A percentile compares a stretch with the other conserved stretches of the same genome.
Evolutionary conservation across 2,329 filamentous ascomycete species (phyloP).

Genomic region (Monilinia aucupariae): DNA sequence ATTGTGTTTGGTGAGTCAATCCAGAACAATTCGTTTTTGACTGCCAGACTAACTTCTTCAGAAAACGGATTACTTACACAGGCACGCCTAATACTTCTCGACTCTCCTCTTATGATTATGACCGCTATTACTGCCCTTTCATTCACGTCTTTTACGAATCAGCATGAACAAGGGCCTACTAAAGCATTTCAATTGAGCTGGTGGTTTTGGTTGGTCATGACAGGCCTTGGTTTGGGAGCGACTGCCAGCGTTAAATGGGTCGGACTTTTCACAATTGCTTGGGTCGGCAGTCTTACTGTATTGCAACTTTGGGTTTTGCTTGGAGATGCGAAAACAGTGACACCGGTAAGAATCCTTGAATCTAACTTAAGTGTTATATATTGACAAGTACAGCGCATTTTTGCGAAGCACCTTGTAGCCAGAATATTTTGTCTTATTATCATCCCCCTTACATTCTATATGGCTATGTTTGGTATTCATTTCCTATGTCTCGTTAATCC

Average conservation of each 20-base stretch:
- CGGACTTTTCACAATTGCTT: slow-evolving; percentile 95
- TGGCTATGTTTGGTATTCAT: slow-evolving; percentile 96
- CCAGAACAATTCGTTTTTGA: not conserved
- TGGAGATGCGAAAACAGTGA: slow-evolving; percentile 81
- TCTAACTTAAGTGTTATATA: slow-evolving; percentile 1
- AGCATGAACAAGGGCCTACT: slow-evolving; percentile 85
- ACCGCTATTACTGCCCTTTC: slow-evolving; percentile 87
- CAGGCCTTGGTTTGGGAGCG: slow-evolving; percentile 79
- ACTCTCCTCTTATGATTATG: slow-evolving; percentile 88
- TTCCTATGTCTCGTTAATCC: slow-evolving; percentile 91
- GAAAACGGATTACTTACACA: slow-evolving; percentile 96
- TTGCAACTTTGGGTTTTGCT: slow-evolving; percentile 94
- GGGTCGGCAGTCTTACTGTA: slow-evolving; percentile 87
- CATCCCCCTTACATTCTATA: slow-evolving; percentile 84
- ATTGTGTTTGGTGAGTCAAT: slow-evolving; percentile 74
- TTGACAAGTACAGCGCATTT: slow-evolving; percentile 55
- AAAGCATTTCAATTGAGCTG: slow-evolving; percentile 84
- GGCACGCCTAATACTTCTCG: slow-evolving; percentile 89
- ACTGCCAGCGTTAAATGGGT: slow-evolving; percentile 99
- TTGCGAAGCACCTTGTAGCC: slow-evolving; percentile 91
- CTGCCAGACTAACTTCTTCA: slow-evolving; percentile 38
- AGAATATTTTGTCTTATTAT: slow-evolving; percentile 86
- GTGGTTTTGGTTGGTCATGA: slow-evolving; percentile 96
- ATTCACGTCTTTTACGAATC: slow-evolving; percentile 91
- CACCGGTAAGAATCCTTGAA: slow-evolving; percentile 49